phyloP scores from a whole-genome alignment of 208 protist species.

The Zelonia costaricensis region DNA sequence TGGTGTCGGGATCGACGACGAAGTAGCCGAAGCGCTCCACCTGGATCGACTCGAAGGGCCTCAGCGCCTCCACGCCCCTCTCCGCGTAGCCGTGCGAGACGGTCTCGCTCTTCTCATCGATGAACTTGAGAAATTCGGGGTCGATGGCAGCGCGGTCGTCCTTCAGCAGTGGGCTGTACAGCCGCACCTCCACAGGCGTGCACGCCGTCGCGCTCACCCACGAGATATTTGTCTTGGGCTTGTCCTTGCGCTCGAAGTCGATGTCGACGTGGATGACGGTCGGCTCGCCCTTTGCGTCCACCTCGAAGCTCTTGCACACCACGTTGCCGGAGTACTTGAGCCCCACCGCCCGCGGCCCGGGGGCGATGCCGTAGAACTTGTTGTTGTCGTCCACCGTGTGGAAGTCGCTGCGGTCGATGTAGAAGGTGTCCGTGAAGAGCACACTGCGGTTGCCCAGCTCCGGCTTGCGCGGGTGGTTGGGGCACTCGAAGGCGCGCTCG shows the following conservation, averaged over 20 bases:
- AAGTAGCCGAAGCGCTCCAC: conserved; percentile 94
- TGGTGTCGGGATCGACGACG: conserved; percentile 84
- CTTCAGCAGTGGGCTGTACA: conserved; percentile 84
- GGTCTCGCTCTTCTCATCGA: conserved; percentile 82
- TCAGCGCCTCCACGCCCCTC: conserved; percentile 39
- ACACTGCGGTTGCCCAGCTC: conserved; percentile 84
- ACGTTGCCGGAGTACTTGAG: conserved; percentile 91
- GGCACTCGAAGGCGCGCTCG: conserved; percentile 82
- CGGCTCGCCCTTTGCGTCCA: conserved; percentile 63
- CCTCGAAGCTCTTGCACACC: conserved; percentile 80
- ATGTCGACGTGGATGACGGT: conserved; percentile 81
- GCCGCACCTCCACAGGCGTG: conserved; percentile 78
- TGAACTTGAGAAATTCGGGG: conserved; percentile 86
- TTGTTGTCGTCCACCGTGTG: conserved; percentile 73
- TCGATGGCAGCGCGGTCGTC: conserved; percentile 87
- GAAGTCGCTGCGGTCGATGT: conserved; percentile 98
- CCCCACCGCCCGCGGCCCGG: conserved; percentile 78
- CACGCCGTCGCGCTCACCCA: conserved; percentile 78
- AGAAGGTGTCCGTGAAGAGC: conserved; percentile 92
- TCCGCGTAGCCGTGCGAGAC: conserved; percentile 75
- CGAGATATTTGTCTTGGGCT: conserved; percentile 92
- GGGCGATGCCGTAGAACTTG: conserved; percentile 90
- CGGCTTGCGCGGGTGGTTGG: conserved; percentile 95
- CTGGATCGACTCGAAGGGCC: conserved; percentile 83
- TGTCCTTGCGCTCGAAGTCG: conserved; percentile 82